Base-by-base conservation (phyloP, 352 stramenopile species). In the Pythium aristosporum region DNA sequence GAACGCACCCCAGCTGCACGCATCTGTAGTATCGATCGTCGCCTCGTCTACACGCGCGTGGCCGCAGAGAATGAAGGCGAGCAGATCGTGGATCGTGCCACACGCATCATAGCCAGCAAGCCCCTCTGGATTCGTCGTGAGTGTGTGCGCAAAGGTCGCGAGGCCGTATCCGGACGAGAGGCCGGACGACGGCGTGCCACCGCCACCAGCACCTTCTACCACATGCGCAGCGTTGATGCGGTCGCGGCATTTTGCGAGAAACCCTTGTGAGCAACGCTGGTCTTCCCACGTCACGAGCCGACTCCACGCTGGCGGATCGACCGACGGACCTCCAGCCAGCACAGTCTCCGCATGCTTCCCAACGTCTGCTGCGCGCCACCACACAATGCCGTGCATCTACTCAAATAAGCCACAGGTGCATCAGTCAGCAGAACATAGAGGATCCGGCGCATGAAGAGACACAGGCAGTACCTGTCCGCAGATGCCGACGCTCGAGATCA, bases 361-460 rank as follows among this genome's bases (percentile, higher is more conserved):
- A 36, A 89, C 78, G 0, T 71, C 68, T 2, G 68, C 75, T 25
- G 77, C 78, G 32, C 72, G 76, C 86, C 86, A 94, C 86, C 86
- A 94, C 44, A 92, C 68, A 49, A 94, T 92, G 7, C 86, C 86
- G 50, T 94, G 86, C 86, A 94, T 94, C 84, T 94, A 65, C 32
- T 11, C 51, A 20, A 34, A 30, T 3, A 34, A 41, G 32, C 13
- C 25, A 41, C 44, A 7, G 11, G 34, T n/a, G 5, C 10, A 23
- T 12, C 7, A 18, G 28, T 15, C 10, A 37, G 12, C 7, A 18
- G 28, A 15, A 49, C 1, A 30, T 21, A 5, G 20, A 51, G 4
- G 21, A 9, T 36, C 9, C 9, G 9, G 32, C 65, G 23, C 42
- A 88, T 12, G 36, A 41, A 41, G 25, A 30, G 25, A 30, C 25